phyloP scores from a whole-genome alignment of 1,284 basidiomycete species.

The Waitea zeae region DNA sequence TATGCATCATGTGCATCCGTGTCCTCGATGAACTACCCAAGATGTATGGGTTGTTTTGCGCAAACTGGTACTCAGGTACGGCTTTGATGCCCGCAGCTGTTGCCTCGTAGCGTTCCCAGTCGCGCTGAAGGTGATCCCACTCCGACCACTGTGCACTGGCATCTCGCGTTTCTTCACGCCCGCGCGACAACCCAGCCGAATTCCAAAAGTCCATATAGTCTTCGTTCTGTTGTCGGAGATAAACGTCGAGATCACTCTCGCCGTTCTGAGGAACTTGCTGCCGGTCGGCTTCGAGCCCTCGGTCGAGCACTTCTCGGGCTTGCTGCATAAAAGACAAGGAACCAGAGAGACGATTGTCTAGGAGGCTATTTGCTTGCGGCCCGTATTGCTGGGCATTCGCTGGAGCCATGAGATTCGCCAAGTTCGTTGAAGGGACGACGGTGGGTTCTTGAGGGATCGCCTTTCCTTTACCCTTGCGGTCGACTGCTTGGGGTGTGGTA shows the following conservation, averaged over 20 bases:
- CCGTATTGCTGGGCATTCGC: no score
- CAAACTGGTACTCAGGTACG: slow-evolving; percentile 57
- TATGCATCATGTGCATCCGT: slow-evolving; percentile 36
- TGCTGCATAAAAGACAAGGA: no score
- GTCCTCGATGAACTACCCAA: slow-evolving; percentile 36
- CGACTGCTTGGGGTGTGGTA: slow-evolving; percentile 12
- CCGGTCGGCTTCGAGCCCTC: no score
- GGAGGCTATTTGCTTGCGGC: no score
- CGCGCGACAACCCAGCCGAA: no score
- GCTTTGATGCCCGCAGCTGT: slow-evolving; percentile 44
- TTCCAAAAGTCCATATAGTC: slow-evolving; percentile 46
- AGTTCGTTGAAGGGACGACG: neutral
- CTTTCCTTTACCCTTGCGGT: slow-evolving; percentile 53
- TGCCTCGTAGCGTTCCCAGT: slow-evolving; percentile 76
- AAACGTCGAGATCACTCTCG: slow-evolving; percentile 39
- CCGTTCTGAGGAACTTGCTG: no score
- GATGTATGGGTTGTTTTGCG: slow-evolving; percentile 69
- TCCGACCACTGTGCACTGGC: slow-evolving; percentile 14
- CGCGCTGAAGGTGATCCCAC: slow-evolving; percentile 56
- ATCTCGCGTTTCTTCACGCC: slow-evolving; percentile 2
- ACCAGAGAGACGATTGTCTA: no score
- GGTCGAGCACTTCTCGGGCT: no score
- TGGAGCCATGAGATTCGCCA: no score
- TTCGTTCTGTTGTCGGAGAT: slow-evolving; percentile 56
- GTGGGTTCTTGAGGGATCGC: slow-evolving; percentile 17